Evolutionary conservation across 179 eudicot genomes (phyloP).

Genomic region (Silene vulgaris): DNA sequence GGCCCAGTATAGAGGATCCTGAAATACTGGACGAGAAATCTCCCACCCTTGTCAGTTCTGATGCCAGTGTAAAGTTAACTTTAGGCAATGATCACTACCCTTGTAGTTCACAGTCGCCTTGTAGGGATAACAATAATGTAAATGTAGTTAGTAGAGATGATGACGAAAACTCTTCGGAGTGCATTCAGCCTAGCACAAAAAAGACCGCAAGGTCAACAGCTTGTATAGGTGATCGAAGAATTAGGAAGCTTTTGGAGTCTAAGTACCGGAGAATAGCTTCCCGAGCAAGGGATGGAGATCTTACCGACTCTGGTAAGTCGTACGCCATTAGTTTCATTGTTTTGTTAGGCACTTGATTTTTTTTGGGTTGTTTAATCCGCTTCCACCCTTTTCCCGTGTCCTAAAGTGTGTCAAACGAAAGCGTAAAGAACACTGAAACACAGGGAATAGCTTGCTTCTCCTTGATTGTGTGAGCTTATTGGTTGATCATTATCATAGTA

Average conservation of each 20-base stretch:
- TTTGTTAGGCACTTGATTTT: too few species aligned
- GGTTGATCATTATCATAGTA: not conserved
- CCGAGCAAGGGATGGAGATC: conserved; percentile 40
- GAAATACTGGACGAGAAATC: conserved; percentile 37
- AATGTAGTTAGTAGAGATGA: conserved; percentile 82
- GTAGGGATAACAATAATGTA: conserved; percentile 48
- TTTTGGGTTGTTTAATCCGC: too few species aligned
- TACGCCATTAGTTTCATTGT: not conserved
- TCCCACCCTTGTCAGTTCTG: conserved; percentile 37
- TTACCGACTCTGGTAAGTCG: conserved; percentile 49
- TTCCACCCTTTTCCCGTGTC: too few species aligned
- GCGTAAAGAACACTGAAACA: too few species aligned
- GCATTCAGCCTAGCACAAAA: conserved; percentile 52
- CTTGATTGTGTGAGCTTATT: not conserved
- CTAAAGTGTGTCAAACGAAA: too few species aligned
- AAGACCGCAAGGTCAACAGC: conserved; percentile 46
- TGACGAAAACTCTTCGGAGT: conserved; percentile 84
- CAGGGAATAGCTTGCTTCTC: not conserved
- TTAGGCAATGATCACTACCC: conserved; percentile 33
- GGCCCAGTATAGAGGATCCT: conserved; percentile 36
- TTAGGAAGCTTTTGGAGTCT: conserved; percentile 56
- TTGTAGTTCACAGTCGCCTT: conserved; percentile 38
- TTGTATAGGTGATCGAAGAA: conserved; percentile 53
- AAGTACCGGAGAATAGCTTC: conserved; percentile 50
- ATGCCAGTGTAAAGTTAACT: conserved; percentile 47